A percentile compares a stretch with the other conserved stretches of the same genome.
These are phyloP conservation scores for Anthracocystis walkeri DNA, from an alignment of 1,284 basidiomycete genomes.

Conservation along the genomic window DNA sequence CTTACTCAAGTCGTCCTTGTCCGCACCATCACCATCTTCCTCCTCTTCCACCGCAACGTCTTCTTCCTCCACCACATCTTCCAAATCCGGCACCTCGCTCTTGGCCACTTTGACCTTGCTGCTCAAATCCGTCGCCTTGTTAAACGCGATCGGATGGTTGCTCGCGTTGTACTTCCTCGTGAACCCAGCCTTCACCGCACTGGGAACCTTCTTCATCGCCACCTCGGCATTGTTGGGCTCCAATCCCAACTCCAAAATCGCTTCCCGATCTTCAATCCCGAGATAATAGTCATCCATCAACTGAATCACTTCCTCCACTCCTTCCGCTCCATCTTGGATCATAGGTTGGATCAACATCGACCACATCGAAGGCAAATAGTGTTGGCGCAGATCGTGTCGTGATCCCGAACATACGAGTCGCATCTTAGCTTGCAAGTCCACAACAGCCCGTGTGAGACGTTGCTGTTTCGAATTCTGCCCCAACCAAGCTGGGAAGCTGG, in stretches of 20 bases:
- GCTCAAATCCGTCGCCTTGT: constrained; percentile 43
- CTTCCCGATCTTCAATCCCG: constrained; percentile 94
- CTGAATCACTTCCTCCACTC: constrained; percentile 83
- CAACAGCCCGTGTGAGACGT: constrained; percentile 83
- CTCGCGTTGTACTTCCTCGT: constrained; percentile 77
- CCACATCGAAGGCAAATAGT: constrained; percentile 87
- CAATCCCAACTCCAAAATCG: constrained; percentile 90
- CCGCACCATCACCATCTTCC: constrained; percentile 60
- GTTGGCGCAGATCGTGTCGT: constrained; percentile 86
- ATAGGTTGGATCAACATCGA: constrained; percentile 84
- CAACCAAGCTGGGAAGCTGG: constrained; percentile 73
- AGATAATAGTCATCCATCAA: constrained; percentile 95
- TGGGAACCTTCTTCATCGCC: constrained; percentile 84
- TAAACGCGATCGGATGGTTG: constrained; percentile 58
- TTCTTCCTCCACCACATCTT: constrained; percentile 69
- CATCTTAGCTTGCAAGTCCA: constrained; percentile 95
- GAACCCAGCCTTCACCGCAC: constrained; percentile 84
- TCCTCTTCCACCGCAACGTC: constrained; percentile 51
- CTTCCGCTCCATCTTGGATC: constrained; percentile 73
- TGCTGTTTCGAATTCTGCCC: constrained; percentile 94
- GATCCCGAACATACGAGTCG: constrained; percentile 90
- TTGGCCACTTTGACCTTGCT: constrained; percentile 49
- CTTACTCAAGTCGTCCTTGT: constrained; percentile 63
- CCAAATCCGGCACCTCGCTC: constrained; percentile 51
- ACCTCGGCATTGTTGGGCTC: constrained; percentile 77